Evolutionary conservation across 2,329 filamentous ascomycete genomes (phyloP).

Genomic region (Blastomyces gilchristii): DNA sequence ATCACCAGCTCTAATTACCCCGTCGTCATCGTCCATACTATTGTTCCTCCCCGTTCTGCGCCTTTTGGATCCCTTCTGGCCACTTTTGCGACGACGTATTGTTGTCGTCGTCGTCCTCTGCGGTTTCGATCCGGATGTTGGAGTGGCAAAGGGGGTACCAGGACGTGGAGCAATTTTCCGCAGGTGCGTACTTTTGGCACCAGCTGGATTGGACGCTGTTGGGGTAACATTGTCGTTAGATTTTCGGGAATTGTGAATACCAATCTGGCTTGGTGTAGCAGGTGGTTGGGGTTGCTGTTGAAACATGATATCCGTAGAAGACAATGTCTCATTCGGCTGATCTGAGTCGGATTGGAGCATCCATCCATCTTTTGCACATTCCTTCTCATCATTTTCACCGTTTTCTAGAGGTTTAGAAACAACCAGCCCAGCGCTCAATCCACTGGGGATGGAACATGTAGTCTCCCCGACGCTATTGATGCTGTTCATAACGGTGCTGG

Average conservation of each 20-base stretch:
- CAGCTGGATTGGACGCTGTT: background rate
- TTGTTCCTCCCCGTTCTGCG: conserved; percentile 13
- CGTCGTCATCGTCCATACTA: conserved; percentile 24
- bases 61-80: conserved; percentile 7
- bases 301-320: background rate
- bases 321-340: background rate
- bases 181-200: background rate
- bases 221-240: background rate
- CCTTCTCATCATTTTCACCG: background rate
- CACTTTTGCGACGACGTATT: conserved; percentile 5
- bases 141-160: background rate
- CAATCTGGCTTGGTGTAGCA: background rate
- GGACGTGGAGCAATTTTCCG: conserved; percentile 1
- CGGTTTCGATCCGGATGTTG: conserved; percentile 1
- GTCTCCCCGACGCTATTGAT: background rate
- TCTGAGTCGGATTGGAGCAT: background rate
- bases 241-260: background rate
- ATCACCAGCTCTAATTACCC: conserved; percentile 26
- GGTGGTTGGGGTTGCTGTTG: background rate
- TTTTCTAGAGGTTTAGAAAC: background rate
- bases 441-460: background rate
- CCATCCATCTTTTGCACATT: background rate
- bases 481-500: background rate
- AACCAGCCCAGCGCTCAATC: background rate
- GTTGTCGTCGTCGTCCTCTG: conserved; percentile 5